A percentile compares a stretch with the other conserved stretches of the same genome.
These are phyloP conservation scores for Cyathus striatus DNA, from an alignment of 768 basidiomycete species.

Conservation along the genomic window DNA sequence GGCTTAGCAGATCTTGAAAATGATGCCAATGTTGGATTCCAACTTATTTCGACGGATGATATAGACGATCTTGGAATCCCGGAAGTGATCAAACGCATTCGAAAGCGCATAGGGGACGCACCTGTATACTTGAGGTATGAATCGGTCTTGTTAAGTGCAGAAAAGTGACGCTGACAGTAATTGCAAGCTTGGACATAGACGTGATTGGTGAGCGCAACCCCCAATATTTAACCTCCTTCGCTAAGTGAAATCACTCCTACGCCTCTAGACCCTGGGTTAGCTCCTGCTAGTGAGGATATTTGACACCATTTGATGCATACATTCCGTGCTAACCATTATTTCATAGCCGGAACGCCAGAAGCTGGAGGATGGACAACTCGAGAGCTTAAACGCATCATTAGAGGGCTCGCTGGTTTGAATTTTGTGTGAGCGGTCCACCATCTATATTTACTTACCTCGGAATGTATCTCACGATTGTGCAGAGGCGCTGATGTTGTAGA, in stretches of 20 bases:
- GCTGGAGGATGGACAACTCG: constrained; percentile 82
- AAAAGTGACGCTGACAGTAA: no score
- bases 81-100: constrained; percentile 68
- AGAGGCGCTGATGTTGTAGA: constrained; percentile 74
- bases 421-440: constrained; percentile 53
- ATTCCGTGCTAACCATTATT: constrained; percentile 1
- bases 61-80: constrained; percentile 75
- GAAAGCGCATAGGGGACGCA: constrained; percentile 61
- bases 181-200: constrained; percentile 69
- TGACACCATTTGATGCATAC: neutral
- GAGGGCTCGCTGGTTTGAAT: constrained; percentile 75
- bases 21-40: constrained; percentile 72
- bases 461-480: constrained; percentile 1
- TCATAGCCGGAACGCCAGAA: constrained; percentile 76
- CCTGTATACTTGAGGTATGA: constrained; percentile 76
- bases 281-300: constrained; percentile 62
- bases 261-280: constrained; percentile 62
- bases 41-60: constrained; percentile 75
- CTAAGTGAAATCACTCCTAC: neutral
- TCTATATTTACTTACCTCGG: neutral
- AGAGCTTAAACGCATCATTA: constrained; percentile 75
- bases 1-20: constrained; percentile 58
- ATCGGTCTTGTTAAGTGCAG: no score
- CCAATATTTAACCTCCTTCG: neutral
- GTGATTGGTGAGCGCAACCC: constrained; percentile 51